phyloP scores from a whole-genome alignment of 345 rosid species.

The Euclidium syriacum region DNA sequence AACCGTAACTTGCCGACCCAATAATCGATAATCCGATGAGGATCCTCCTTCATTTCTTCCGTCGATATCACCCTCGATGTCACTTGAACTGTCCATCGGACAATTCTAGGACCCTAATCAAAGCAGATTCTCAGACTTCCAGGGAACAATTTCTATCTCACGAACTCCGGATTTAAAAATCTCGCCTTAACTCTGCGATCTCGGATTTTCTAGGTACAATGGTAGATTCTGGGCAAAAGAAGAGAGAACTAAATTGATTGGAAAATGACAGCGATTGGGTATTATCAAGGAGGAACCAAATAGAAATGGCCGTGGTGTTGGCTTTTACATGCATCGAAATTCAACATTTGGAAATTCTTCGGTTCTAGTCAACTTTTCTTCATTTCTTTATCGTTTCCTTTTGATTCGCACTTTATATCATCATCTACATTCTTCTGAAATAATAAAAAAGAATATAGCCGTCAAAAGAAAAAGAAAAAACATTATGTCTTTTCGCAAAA shows the following conservation, averaged over 20 bases:
- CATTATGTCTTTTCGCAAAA: too few species aligned
- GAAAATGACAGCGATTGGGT: background rate
- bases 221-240: background rate
- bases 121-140: background rate
- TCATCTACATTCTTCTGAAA: background rate
- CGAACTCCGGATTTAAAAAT: background rate
- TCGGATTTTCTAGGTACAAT: background rate
- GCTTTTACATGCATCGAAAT: constrained; percentile 19
- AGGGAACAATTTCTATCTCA: background rate
- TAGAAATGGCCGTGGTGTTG: background rate
- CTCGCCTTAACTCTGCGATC: constrained; percentile 10
- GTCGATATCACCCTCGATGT: constrained; percentile 28
- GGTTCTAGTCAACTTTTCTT: constrained; percentile 21
- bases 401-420: background rate
- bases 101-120: background rate
- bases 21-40: constrained; percentile 27
- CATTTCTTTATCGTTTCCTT: constrained; percentile 10
- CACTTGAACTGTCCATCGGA: constrained; percentile 34
- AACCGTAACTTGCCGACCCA: constrained; percentile 35
- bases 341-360: constrained; percentile 22
- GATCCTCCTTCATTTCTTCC: constrained; percentile 24
- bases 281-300: constrained; percentile 7
- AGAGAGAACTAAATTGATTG: constrained; percentile 9
- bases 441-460: background rate
- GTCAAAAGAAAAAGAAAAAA: background rate